Base-by-base conservation (phyloP, 2,329 filamentous ascomycete genomes). In the Karstenula rhodostoma region DNA sequence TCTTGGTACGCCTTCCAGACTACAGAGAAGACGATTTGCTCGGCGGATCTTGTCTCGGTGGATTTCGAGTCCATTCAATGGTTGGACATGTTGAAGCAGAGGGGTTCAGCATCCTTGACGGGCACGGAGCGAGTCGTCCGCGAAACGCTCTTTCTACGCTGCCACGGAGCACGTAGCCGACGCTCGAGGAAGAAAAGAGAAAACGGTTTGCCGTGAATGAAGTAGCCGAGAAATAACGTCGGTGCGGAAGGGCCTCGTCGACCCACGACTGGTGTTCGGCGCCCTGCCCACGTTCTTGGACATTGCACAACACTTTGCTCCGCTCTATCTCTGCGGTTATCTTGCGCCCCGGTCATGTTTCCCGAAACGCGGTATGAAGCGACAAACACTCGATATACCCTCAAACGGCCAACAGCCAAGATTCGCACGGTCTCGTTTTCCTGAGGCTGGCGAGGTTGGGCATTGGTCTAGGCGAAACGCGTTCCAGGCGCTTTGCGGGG, bases 391-490 rank as follows among this genome's bases (percentile, higher is more conserved):
- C 33, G 9, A 15, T n/a, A 32, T 12, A 51, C 33, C 40, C 19
- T 40, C 42, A 44, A 43, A 35, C 25, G 12, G 27, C 13, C 5
- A 43, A 49, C 25, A 32, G 42, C 47, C 27, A 48, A 37, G 52
- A 29, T 9, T 47, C 54, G 25, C 17, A 51, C 43, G 32, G 55
- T 56, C 46, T 59, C 48, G 56, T 59, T 59, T 59, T n/a, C 42
- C 42, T 55, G 23, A 42, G 58, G 33, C 15, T 10, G 42, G 40
- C 8, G 12, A 47, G 32, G 52, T 43, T 25, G 47, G 27, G 8
- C 25, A 2, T 15, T 25, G 12, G 48, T 54, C 40, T 58, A 62
- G 46, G 57, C 53, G 61, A 66, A 66, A 66, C 64, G 58, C 58
- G 63, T 63, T 62, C 57, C 56, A 63, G 52, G 32, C 19, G 43